phyloP scores from a whole-genome alignment of 164 flowering plant species.

The Kingdonia uniflora region DNA sequence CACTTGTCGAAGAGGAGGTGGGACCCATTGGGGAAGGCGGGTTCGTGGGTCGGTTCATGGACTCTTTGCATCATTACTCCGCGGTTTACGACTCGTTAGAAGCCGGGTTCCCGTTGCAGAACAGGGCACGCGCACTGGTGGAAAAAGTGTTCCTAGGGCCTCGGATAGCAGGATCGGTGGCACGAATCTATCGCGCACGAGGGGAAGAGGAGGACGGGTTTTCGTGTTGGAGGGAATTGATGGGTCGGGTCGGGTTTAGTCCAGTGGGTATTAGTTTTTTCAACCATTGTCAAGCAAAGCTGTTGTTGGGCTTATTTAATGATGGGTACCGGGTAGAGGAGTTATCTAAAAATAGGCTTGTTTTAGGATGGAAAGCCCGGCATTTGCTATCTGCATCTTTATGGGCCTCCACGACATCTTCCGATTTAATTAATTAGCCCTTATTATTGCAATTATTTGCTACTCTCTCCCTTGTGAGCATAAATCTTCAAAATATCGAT shows the following conservation, averaged over 20 bases:
- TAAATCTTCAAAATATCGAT: too few species aligned
- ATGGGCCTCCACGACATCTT: slow-evolving; percentile 29
- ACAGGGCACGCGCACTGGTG: slow-evolving; percentile 47
- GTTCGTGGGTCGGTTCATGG: slow-evolving; percentile 55
- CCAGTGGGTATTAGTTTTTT: slow-evolving; percentile 43
- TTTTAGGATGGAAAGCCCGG: slow-evolving; percentile 64
- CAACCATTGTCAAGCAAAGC: slow-evolving; percentile 72
- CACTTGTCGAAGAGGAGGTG: slow-evolving; percentile 63
- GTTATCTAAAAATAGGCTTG: slow-evolving; percentile 33
- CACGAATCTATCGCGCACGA: slow-evolving; percentile 28
- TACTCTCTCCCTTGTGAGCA: too few species aligned
- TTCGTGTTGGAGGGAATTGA: slow-evolving; percentile 40
- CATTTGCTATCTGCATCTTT: slow-evolving; percentile 61
- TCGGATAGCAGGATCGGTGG: slow-evolving; percentile 43
- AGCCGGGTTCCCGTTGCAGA: slow-evolving; percentile 65
- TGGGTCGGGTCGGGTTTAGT: slow-evolving; percentile 32
- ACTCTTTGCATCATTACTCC: slow-evolving; percentile 61
- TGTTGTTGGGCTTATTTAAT: slow-evolving; percentile 53
- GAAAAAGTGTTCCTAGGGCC: slow-evolving; percentile 71
- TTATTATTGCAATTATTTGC: too few species aligned
- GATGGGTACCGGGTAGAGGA: slow-evolving; percentile 73
- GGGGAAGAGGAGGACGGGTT: slow-evolving; percentile 14
- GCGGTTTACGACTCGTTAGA: slow-evolving; percentile 71
- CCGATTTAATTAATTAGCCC: slow-evolving; percentile 1
- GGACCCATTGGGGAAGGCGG: slow-evolving; percentile 26